phyloP scores from a whole-genome alignment of 352 stramenopile genomes.

The Phytophthora pseudosyringae region DNA sequence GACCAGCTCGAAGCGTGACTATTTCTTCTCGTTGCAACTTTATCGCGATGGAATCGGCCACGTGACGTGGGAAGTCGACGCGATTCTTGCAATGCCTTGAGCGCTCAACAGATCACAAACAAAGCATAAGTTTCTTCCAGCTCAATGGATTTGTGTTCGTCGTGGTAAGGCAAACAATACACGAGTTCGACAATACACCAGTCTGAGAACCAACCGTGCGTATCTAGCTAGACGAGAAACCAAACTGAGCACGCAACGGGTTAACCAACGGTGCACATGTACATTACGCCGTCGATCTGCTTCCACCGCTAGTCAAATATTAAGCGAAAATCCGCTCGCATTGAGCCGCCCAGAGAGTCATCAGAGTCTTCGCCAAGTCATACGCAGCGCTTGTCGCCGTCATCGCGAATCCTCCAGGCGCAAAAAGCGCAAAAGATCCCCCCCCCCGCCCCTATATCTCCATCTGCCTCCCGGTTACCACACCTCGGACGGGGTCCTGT shows the following conservation, averaged over 20 bases:
- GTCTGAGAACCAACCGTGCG: conserved; percentile 5
- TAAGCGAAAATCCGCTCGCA: conserved; percentile 20
- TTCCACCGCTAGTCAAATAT: conserved; percentile 35
- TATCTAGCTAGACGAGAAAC: conserved; percentile 2
- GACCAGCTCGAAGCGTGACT: conserved; percentile 8
- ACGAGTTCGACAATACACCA: conserved; percentile 5
- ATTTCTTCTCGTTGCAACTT: conserved; percentile 47
- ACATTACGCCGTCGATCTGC: conserved; percentile 34
- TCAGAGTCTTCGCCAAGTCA: conserved; percentile 30
- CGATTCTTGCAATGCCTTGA: conserved; percentile 31
- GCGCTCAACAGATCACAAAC: neutral
- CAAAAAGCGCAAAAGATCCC: conserved; percentile 26
- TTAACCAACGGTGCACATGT: conserved; percentile 40
- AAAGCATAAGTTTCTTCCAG: conserved; percentile 1
- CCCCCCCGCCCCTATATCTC: conserved; percentile 9
- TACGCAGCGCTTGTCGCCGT: conserved; percentile 33
- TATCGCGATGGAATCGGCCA: conserved; percentile 26
- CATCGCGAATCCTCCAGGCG: conserved; percentile 25
- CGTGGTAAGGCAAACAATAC: conserved; percentile 14
- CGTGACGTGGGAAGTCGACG: conserved; percentile 42
- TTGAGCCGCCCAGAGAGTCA: conserved; percentile 14
- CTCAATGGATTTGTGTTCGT: conserved; percentile 5
- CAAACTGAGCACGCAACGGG: conserved; percentile 21
- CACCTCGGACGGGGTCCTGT: conserved; percentile 9
- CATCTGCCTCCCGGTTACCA: neutral